Evolutionary conservation across 176 grass and related monocot genomes (phyloP).

Genomic region (Elaeis guineensis): DNA sequence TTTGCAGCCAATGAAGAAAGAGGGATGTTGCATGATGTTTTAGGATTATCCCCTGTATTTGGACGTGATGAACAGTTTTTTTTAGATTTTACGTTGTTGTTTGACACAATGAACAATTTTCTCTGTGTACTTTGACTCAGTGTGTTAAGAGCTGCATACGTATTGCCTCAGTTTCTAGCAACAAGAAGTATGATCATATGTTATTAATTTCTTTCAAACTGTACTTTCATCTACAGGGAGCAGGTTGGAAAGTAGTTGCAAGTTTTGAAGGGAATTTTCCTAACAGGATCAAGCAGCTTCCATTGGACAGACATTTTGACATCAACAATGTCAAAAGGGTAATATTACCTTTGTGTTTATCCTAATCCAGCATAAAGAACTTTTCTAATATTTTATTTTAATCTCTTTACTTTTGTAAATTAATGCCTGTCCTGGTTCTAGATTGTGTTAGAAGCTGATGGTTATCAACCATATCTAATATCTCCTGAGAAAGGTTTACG

Average conservation of each 20-base stretch:
- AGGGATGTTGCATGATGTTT: too few relatives aligned
- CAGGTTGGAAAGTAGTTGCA: conserved; percentile 91
- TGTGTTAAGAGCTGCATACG: too few relatives aligned
- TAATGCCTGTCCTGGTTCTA: conserved; percentile 25
- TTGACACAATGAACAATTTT: too few relatives aligned
- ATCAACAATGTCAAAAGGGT: conserved; percentile 92
- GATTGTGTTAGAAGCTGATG: conserved; percentile 95
- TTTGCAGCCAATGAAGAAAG: too few relatives aligned
- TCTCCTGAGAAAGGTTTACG: conserved; percentile 94
- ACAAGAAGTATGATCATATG: too few relatives aligned
- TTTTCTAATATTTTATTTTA: not conserved
- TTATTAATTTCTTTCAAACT: not conserved
- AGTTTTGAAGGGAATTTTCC: conserved; percentile 94
- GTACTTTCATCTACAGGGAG: conserved; percentile 34
- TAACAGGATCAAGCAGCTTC: conserved; percentile 84
- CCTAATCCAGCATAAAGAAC: conserved; percentile 8
- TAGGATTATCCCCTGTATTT: too few relatives aligned
- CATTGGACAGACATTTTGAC: conserved; percentile 81
- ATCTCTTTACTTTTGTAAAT: conserved; percentile 8
- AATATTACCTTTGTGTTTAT: conserved; percentile 10
- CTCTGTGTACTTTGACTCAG: too few relatives aligned
- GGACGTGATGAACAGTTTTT: too few relatives aligned
- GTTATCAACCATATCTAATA: conserved; percentile 94
- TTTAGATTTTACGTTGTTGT: too few relatives aligned
- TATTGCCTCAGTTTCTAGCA: too few relatives aligned